Base-by-base conservation (phyloP, 371 early-diverging fungal species). In the Dichotomocladium elegans region DNA sequence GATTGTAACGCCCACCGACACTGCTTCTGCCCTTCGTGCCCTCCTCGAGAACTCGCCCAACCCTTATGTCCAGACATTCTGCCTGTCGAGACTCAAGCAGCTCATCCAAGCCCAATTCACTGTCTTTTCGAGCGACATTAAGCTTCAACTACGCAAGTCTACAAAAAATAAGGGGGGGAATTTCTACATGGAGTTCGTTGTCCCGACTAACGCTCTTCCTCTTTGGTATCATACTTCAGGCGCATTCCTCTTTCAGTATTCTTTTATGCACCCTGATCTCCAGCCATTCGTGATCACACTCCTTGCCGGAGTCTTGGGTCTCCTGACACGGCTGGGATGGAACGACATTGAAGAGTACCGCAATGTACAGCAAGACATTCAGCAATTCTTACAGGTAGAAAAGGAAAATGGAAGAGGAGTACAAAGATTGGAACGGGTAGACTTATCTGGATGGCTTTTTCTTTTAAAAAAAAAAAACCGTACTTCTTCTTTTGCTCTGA, bases 311-410 rank as follows among this genome's bases (percentile, higher is more conserved):
- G 73, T 91, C 3, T 83, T 91, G 57, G 81, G 88, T n/a, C 54
- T 85, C 28, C 68, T 93, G 28, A 89, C 90, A 24, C 85, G 89
- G 57, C 63, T 91, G n/a, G 90, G 91, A 8, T 93, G 94, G 93
- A 76, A 83, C 33, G 92, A 90, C 30, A 61, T 81, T 14, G 77
- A 80, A 14, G 85, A 86, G 28, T 92, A 89, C 55, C 79, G 76
- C 34, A 70, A 77, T 25, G 74, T 87, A 0, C 58, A 87, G 21
- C 78, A 78, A 47, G 83, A 86, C 30, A 66, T 90, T 24, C 57
- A 77, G 11, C 82, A 84, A 48, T 89, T 89, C 54, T 72, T 85
- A 33, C 80, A 88, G 71, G 88, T 82, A 66, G 61, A 25, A n/a
- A n/a, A n/a, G n/a, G n/a, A n/a, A n/a, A n/a, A n/a, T n/a, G n/a